A percentile compares a stretch with the other conserved stretches of the same genome.
Conservation (phyloP, 2,329 filamentous ascomycete species). For the Fusarium kyushuense region DNA sequence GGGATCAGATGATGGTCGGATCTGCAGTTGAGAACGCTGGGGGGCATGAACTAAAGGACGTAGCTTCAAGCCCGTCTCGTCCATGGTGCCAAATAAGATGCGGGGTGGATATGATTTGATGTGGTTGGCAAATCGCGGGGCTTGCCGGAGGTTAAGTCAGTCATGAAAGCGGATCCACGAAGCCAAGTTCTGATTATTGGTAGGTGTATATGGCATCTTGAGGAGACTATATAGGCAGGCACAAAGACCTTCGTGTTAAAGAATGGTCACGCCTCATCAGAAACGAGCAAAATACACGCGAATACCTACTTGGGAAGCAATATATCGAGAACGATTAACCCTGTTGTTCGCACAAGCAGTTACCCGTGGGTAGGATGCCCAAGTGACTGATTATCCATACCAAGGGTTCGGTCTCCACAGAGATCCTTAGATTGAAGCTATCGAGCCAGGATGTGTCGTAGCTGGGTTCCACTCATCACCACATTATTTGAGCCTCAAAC, state of each 20-base stretch:
- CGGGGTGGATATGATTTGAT: background rate
- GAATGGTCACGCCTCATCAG: background rate
- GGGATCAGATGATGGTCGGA: constrained; percentile 32
- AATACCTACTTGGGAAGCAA: background rate
- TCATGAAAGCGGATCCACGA: constrained; percentile 61
- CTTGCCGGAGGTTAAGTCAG: constrained; percentile 61
- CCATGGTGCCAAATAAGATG: constrained; percentile 3
- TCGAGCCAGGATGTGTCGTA: constrained; percentile 32
- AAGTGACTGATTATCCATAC: background rate
- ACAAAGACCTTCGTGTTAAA: background rate
- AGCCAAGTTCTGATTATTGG: constrained; percentile 48
- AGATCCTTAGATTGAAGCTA: constrained; percentile 33
- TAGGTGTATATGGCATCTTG: constrained; percentile 48
- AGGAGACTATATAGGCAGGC: background rate
- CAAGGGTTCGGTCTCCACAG: constrained; percentile 30
- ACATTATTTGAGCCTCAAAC: constrained; percentile 40
- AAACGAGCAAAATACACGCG: no score
- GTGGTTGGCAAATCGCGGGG: constrained; percentile 15
- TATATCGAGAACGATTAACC: background rate
- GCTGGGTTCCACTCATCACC: constrained; percentile 37
- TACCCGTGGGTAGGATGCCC: background rate
- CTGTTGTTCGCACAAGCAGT: background rate
- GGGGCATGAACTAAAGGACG: constrained; percentile 1
- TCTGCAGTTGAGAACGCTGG: background rate
- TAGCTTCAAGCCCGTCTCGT: constrained; percentile 7